Evolutionary conservation across 2,329 filamentous ascomycete species (phyloP), one percentile per base, ranked within the genome.

Genomic region (Sordariomycetes sp.): DNA sequence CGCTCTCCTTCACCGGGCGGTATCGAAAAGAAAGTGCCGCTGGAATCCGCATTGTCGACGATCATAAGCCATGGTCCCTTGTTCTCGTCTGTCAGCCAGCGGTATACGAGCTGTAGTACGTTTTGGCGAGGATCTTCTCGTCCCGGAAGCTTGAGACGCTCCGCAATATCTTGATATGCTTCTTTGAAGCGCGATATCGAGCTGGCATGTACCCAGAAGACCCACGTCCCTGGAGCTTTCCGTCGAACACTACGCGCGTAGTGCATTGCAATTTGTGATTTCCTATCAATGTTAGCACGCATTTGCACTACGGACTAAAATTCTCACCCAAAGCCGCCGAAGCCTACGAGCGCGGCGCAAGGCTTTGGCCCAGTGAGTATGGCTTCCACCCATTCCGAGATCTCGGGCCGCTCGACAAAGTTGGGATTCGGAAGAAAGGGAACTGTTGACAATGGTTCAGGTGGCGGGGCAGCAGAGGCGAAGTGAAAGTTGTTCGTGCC

Each of bases 131-230:
- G 42, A 28, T 47, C 40, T 4, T 48, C 37, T 19, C 39, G 30
- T 7, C 48, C 47, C 2, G 49, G 45, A 7, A 45, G 43, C 1
- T 41, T 21, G 26, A 46, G 52, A 33, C 47, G 39, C 23, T 47
- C 27, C 3, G 53, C 50, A 21, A 56, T 49, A 0, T 30, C 42
- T 18, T 36, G 25, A 27, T 44, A 57, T 6, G 46, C 34, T 37
- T 53, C 37, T 4, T 43, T 45, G 31, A 57, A 55, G 3, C 46
- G 49, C 11, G 52, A 43, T 0, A 36, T 23, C 34, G 38, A 57
- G 39, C 48, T 54, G 1, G 50, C 55, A 30, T 55, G 48, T 11
- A 59, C 44, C 55, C 54, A 58, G 32, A 55, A 57, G 1, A 59
- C 34, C 0, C 51, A 55, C 5, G 11, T 21, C 11, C n/a, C 15